A percentile compares a stretch with the other conserved stretches of the same genome.
Evolutionary conservation across 371 early-diverging fungal species (phyloP).

Genomic region (Batrachochytrium dendrobatidis): DNA sequence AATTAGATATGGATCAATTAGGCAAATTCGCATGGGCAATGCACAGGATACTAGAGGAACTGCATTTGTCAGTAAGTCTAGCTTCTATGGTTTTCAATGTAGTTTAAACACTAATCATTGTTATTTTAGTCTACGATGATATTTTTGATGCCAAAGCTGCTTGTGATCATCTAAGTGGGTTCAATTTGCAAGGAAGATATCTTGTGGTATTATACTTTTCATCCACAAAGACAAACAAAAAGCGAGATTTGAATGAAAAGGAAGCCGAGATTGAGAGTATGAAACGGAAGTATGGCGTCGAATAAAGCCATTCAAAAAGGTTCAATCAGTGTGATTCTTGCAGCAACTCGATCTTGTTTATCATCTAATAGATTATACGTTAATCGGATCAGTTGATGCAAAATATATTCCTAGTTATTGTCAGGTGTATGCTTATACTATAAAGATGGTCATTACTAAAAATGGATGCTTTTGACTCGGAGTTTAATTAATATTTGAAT

Average conservation of each 20-base stretch:
- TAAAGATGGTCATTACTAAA: no score
- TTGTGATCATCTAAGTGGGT: conserved; percentile 89
- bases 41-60: conserved; percentile 84
- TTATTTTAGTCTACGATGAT: conserved; percentile 73
- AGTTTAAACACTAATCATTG: neutral
- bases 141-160: conserved; percentile 96
- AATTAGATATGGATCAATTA: conserved; percentile 71
- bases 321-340: neutral
- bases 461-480: no score
- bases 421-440: no score
- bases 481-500: no score
- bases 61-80: conserved; percentile 72
- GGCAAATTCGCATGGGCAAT: conserved; percentile 89
- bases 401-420: no score
- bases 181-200: conserved; percentile 91
- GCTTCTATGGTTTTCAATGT: neutral
- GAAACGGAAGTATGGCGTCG: conserved; percentile 42
- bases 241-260: conserved; percentile 74
- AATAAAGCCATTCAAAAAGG: neutral
- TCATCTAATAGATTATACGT: neutral
- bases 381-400: no score
- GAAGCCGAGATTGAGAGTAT: conserved; percentile 79
- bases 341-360: neutral
- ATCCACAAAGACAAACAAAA: conserved; percentile 57
- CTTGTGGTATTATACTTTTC: conserved; percentile 88